phyloP scores from a whole-genome alignment of 2,329 filamentous ascomycete species.

The Ilyonectria destructans region DNA sequence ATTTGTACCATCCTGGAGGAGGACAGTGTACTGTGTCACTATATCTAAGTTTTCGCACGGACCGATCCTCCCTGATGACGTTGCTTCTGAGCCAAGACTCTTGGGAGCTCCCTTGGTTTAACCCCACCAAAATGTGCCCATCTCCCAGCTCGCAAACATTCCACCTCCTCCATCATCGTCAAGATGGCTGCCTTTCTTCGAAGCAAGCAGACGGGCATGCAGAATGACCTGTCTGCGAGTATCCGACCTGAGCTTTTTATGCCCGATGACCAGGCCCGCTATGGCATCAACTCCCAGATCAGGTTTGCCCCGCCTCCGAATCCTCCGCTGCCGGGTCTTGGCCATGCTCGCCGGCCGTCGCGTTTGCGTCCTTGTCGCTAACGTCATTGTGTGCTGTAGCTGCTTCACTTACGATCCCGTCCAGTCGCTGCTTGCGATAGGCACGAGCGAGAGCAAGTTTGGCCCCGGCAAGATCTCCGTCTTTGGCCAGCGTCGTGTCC shows the following conservation, averaged over 20 bases:
- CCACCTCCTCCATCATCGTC: slow-evolving; percentile 37
- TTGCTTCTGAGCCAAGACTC: slow-evolving; percentile 32
- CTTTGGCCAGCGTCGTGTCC: slow-evolving; percentile 86
- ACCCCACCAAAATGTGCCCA: slow-evolving; percentile 44
- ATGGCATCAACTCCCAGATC: slow-evolving; percentile 85
- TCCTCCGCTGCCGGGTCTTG: slow-evolving; percentile 13
- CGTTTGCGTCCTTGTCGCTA: slow-evolving; percentile 35
- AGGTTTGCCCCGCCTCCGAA: slow-evolving; percentile 62
- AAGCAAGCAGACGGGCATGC: slow-evolving; percentile 93
- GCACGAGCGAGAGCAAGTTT: slow-evolving; percentile 89
- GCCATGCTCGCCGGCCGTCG: not conserved
- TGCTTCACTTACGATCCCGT: slow-evolving; percentile 93
- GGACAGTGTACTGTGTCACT: not conserved
- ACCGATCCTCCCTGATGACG: slow-evolving; percentile 29
- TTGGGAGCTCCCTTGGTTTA: slow-evolving; percentile 38
- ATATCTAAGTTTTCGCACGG: not conserved
- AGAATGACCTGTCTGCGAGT: slow-evolving; percentile 89
- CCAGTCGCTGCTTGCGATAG: slow-evolving; percentile 93
- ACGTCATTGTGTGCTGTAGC: slow-evolving; percentile 58
- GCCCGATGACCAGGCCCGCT: slow-evolving; percentile 87
- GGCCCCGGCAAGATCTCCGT: slow-evolving; percentile 92
- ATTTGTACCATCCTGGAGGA: not conserved
- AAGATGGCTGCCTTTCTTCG: slow-evolving; percentile 90
- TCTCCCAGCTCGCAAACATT: slow-evolving; percentile 33
- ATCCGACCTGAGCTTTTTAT: slow-evolving; percentile 85